Evolutionary conservation across 2,329 filamentous ascomycete genomes (phyloP), one percentile per base, ranked within the genome.

Genomic region (Aspergillus tamarii): DNA sequence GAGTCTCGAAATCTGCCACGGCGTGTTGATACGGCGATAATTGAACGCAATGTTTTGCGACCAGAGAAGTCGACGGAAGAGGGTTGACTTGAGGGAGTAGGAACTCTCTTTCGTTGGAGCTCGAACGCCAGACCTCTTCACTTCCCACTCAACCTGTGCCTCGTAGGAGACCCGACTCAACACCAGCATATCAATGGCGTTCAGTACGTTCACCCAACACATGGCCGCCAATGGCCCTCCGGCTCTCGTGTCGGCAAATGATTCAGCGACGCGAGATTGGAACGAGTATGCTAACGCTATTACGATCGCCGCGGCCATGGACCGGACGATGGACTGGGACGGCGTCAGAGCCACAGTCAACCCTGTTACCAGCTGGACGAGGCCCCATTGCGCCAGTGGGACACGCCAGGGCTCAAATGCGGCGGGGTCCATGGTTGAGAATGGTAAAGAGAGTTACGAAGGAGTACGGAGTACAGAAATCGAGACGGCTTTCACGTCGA

Each of bases 131-230:
- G 34, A 8, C 4, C 2, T 45, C 28, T 54, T 59, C 21, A 21
- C 54, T 14, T 67, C 61, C 67, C 66, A 69, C 2, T 60, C 58
- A 1, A 59, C 19, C 45, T 69, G 68, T 5, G 57, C 62, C 4
- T 60, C 61, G 28, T 67, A 66, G 4, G 63, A 65, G 10, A 66
- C 66, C 2, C 67, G 69, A 21, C 61, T 69, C 10, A 67, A 43
- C 3, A 70, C 48, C 0, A 71, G 43, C 48, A 71, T 28, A 23
- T 71, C 69, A 19, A 70, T 55, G 12, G 63, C 67, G 45, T 70
- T 71, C 16, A 71, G 46, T 11, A 70, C 69, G 10, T 67, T 69
- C 32, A 70, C 65, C 69, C 68, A 70, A 43, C 68, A 69, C 59
- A 66, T 70, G 0, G 68, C 67, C 1, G 60, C 67, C 3, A 70